Conservation (phyloP, 345 rosid genomes). For the Gossypium raimondii region DNA sequence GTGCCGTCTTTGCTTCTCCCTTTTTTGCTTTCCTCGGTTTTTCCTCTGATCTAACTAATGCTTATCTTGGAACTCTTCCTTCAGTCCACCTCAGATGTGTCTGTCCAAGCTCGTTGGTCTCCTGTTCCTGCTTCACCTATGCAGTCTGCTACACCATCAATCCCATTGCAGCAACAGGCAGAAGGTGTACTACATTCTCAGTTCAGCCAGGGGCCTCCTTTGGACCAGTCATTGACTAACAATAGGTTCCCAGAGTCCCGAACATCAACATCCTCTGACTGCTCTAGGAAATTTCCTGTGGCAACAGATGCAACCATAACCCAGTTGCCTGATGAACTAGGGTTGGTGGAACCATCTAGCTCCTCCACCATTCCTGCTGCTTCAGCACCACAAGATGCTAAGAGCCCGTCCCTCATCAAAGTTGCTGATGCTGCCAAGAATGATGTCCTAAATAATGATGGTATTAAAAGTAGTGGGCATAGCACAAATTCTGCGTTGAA, state of each 20-base stretch:
- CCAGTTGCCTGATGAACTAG: slow-evolving; percentile 57
- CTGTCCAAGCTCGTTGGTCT: slow-evolving; percentile 78
- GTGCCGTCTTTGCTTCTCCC: no score
- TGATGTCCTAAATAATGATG: background rate
- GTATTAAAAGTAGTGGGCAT: slow-evolving; percentile 21
- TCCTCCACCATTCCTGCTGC: slow-evolving; percentile 35
- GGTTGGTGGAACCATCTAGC: slow-evolving; percentile 52
- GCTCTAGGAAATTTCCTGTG: slow-evolving; percentile 27
- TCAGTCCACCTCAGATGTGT: slow-evolving; percentile 72
- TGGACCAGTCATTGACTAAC: slow-evolving; percentile 43
- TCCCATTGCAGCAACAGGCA: slow-evolving; percentile 62
- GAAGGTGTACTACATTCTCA: slow-evolving; percentile 51
- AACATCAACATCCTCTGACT: slow-evolving; percentile 39
- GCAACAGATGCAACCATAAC: slow-evolving; percentile 36
- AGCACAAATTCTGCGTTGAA: slow-evolving; percentile 32
- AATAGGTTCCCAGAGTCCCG: slow-evolving; percentile 48
- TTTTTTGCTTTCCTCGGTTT: background rate
- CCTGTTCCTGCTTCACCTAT: slow-evolving; percentile 59
- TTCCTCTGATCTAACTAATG: background rate
- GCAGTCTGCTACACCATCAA: slow-evolving; percentile 45
- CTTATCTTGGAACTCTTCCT: slow-evolving; percentile 20
- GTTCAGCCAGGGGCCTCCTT: slow-evolving; percentile 44
- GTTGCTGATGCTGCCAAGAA: slow-evolving; percentile 21
- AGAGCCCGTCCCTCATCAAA: slow-evolving; percentile 33
- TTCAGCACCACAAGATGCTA: slow-evolving; percentile 33